Percentiles rank a stretch among this genome's conserved stretches.
phyloP scores from a whole-genome alignment of 352 stramenopile genomes.

The Globisporangium middletonii region DNA sequence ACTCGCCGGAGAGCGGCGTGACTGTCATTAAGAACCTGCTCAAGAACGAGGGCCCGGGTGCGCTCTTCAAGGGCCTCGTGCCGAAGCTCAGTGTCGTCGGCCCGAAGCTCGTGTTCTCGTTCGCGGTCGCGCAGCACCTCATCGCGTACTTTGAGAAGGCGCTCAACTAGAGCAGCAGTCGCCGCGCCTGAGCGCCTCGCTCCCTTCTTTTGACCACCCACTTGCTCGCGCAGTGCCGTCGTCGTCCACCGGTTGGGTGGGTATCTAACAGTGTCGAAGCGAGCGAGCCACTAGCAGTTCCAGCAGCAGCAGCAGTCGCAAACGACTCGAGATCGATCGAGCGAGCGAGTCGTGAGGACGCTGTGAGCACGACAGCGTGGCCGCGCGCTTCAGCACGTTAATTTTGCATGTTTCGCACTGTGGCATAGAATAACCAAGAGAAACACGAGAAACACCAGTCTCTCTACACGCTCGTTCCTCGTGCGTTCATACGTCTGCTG shows the following conservation, averaged over 20 bases:
- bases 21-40: slow-evolving; percentile 91
- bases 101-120: slow-evolving; percentile 96
- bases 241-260: slow-evolving; percentile 16
- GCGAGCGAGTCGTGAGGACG: no score
- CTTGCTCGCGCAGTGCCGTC: neutral
- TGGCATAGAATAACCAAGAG: slow-evolving; percentile 9
- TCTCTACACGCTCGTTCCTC: slow-evolving; percentile 4
- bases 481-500: neutral
- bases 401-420: slow-evolving; percentile 10
- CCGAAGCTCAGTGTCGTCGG: slow-evolving; percentile 94
- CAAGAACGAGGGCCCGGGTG: slow-evolving; percentile 86
- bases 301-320: no score
- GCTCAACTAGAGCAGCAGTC: slow-evolving; percentile 30
- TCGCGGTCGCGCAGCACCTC: slow-evolving; percentile 92
- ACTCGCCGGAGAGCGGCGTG: slow-evolving; percentile 90
- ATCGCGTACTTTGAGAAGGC: slow-evolving; percentile 93
- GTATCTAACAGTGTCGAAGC: slow-evolving; percentile 13
- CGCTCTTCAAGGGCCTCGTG: slow-evolving; percentile 94
- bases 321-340: no score
- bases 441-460: slow-evolving; percentile 5
- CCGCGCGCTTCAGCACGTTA: slow-evolving; percentile 6
- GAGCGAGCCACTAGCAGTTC: neutral
- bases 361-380: neutral
- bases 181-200: no score
- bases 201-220: neutral